phyloP scores from a whole-genome alignment of 176 grass and related monocot genomes.

The Chloris gayana region DNA sequence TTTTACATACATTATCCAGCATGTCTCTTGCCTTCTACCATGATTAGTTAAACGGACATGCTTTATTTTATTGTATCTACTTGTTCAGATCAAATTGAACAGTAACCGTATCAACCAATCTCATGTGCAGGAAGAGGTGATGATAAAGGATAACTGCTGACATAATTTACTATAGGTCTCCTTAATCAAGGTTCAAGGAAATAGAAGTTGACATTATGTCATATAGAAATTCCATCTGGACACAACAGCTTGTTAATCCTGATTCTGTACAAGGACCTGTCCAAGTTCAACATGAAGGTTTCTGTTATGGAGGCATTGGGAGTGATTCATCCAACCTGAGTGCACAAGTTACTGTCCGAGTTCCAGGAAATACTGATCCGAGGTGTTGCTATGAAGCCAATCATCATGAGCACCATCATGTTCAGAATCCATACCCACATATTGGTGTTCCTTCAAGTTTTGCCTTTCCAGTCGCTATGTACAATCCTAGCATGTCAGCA shows the following conservation, averaged over 20 bases:
- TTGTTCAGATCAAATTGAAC: constrained; percentile 18
- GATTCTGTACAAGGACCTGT: constrained; percentile 37
- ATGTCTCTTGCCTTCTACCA: constrained; percentile 16
- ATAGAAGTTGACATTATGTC: constrained; percentile 37
- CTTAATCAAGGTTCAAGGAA: constrained; percentile 32
- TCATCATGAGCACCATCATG: constrained; percentile 47
- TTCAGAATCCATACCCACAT: constrained; percentile 45
- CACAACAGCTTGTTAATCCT: constrained; percentile 42
- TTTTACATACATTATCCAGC: constrained; percentile 12
- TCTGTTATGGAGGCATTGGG: constrained; percentile 35
- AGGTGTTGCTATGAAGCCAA: constrained; percentile 33
- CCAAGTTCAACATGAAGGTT: constrained; percentile 49
- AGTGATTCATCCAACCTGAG: constrained; percentile 35
- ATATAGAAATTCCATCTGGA: constrained; percentile 52
- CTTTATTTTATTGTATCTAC: constrained; percentile 17
- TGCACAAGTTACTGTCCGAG: constrained; percentile 35
- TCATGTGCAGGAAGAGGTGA: constrained; percentile 41
- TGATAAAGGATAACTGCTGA: constrained; percentile 49
- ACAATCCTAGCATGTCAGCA: constrained; percentile 46
- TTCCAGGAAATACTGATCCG: constrained; percentile 47
- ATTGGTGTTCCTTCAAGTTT: constrained; percentile 29
- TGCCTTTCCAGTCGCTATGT: constrained; percentile 35
- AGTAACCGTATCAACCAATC: constrained; percentile 36
- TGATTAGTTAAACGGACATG: background rate
- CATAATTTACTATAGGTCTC: constrained; percentile 7